Conservation (phyloP, 2,329 filamentous ascomycete species). For the Hymenoscyphus occultus region DNA sequence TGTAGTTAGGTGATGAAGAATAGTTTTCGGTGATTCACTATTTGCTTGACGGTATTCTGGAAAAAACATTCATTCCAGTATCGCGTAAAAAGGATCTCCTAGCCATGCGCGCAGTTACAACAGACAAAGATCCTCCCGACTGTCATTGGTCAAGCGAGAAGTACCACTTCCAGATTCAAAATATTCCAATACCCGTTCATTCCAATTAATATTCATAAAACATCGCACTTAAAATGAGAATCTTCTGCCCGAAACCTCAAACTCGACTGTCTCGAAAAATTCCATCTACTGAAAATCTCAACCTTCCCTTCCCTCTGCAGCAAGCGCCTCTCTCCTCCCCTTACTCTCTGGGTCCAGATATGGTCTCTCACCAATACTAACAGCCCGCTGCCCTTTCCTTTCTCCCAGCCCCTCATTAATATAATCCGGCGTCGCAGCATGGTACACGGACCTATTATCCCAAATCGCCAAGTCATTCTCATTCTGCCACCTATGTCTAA, state of each 20-base stretch:
- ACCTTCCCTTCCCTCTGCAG: background rate
- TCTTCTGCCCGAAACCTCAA: background rate
- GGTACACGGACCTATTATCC: conserved; percentile 56
- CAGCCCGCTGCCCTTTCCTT: conserved; percentile 46
- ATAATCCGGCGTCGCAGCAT: conserved; percentile 55
- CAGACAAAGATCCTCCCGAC: background rate
- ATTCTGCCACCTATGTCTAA: conserved; percentile 40
- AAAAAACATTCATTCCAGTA: too few relatives aligned
- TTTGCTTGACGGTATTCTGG: too few relatives aligned
- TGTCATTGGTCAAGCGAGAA: too few relatives aligned
- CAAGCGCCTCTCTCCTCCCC: conserved; percentile 41
- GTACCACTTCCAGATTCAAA: background rate
- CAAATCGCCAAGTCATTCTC: conserved; percentile 48
- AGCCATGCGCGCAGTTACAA: too few relatives aligned
- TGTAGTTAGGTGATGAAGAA: too few relatives aligned
- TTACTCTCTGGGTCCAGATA: conserved; percentile 49
- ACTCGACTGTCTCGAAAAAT: background rate
- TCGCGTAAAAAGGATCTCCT: too few relatives aligned
- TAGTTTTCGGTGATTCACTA: too few relatives aligned
- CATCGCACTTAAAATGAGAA: background rate
- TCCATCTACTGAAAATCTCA: background rate
- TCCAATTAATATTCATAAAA: background rate
- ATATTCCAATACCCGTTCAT: background rate
- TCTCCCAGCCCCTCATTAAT: conserved; percentile 42
- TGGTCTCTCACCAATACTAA: conserved; percentile 50